Evolutionary conservation across 768 basidiomycete genomes (phyloP).

Genomic region (Mycena alexandri): DNA sequence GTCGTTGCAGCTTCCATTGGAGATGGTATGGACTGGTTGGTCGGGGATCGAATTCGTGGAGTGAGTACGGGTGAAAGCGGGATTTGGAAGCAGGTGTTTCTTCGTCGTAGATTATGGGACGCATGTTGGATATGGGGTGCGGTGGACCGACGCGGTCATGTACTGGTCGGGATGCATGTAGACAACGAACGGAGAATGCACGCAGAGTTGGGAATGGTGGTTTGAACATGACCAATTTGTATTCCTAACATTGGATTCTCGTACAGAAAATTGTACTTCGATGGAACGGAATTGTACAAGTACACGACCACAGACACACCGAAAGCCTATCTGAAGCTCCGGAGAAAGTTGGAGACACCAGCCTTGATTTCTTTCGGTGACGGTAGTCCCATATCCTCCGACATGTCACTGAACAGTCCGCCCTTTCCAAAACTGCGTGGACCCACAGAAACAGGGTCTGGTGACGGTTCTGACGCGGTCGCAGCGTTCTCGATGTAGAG

Average conservation of each 20-base stretch:
- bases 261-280: too few relatives aligned
- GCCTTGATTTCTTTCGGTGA: constrained; percentile 16
- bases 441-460: constrained; percentile 34
- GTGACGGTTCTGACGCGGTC: background rate
- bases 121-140: constrained; percentile 83
- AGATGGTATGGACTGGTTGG: constrained; percentile 64
- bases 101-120: constrained; percentile 83
- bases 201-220: constrained; percentile 6
- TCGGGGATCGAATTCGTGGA: constrained; percentile 71
- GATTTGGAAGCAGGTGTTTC: constrained; percentile 51
- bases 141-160: constrained; percentile 73
- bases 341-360: constrained; percentile 21
- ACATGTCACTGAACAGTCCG: constrained; percentile 30
- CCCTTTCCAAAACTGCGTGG: constrained; percentile 17
- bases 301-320: background rate
- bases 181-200: constrained; percentile 25
- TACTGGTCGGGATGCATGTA: constrained; percentile 39
- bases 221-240: constrained; percentile 4
- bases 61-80: constrained; percentile 79
- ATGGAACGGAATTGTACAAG: background rate
- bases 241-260: background rate
- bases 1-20: constrained; percentile 77
- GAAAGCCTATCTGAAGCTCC: constrained; percentile 26
- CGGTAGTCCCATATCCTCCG: constrained; percentile 31
- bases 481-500: constrained; percentile 42